Evolutionary conservation across 2,329 filamentous ascomycete species (phyloP).

Genomic region (Samsoniella hepiali): DNA sequence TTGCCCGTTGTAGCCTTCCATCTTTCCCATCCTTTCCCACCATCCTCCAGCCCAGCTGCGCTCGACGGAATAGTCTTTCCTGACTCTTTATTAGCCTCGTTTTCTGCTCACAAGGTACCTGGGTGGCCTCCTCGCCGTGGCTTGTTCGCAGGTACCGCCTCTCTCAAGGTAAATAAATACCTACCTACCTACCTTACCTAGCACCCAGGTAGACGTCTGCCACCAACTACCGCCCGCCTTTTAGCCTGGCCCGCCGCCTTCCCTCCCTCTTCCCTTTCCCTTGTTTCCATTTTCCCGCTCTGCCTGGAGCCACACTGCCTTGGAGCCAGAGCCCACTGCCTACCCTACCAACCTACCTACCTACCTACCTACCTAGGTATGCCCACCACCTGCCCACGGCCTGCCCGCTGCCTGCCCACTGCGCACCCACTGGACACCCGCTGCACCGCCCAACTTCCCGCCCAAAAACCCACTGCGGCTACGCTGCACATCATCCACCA

Average conservation of each 20-base stretch:
- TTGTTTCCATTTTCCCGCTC: neutral
- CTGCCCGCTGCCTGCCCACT: neutral
- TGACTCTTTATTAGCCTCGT: neutral
- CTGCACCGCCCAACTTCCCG: neutral
- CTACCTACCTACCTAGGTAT: neutral
- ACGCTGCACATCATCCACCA: neutral
- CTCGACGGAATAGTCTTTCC: neutral
- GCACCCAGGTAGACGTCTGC: slow-evolving; percentile 1
- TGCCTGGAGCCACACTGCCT: neutral
- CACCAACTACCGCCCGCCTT: slow-evolving; percentile 22
- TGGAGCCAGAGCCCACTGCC: too few relatives aligned
- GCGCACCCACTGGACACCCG: neutral
- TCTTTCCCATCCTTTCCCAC: slow-evolving; percentile 1
- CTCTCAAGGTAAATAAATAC: neutral
- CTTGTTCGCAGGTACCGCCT: neutral
- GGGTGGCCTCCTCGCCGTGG: neutral
- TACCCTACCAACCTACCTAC: too few relatives aligned
- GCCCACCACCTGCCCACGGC: slow-evolving; percentile 5
- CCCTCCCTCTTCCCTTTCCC: neutral
- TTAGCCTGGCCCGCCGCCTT: slow-evolving; percentile 27
- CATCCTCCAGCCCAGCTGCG: neutral
- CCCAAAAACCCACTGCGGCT: neutral
- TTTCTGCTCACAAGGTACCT: neutral
- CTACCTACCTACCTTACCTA: too few relatives aligned
- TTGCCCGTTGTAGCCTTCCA: slow-evolving; percentile 22